Conservation (phyloP, 176 grass and related monocot species). For the barley (Hordeum vulgare) region DNA sequence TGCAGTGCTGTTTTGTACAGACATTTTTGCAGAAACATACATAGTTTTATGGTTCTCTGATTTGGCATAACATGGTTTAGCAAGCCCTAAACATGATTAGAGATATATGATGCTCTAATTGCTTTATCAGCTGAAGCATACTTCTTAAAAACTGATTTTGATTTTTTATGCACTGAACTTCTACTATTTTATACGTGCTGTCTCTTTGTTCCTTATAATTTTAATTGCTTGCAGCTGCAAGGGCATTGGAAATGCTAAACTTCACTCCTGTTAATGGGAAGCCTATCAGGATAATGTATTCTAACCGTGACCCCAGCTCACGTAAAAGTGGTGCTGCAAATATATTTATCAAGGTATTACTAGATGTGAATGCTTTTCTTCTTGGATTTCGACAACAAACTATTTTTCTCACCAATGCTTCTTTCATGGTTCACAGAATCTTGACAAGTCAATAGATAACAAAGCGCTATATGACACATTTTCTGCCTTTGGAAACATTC, state of each 20-base stretch:
- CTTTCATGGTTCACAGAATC: constrained; percentile 39
- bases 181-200: not conserved
- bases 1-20: not conserved
- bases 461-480: constrained; percentile 62
- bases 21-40: not conserved
- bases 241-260: constrained; percentile 57
- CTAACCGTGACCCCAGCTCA: constrained; percentile 70
- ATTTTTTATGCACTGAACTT: not conserved
- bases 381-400: not conserved
- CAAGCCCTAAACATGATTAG: not conserved
- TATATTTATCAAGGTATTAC: constrained; percentile 68
- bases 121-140: not conserved
- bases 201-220: not conserved
- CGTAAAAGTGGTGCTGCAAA: constrained; percentile 66
- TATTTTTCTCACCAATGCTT: not conserved
- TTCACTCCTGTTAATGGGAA: constrained; percentile 54
- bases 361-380: not conserved
- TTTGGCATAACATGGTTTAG: not conserved
- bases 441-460: constrained; percentile 71
- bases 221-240: constrained; percentile 37
- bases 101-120: not conserved
- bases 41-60: not conserved
- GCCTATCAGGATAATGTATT: constrained; percentile 74
- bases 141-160: not conserved
- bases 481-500: constrained; percentile 53